These are phyloP conservation scores for Clavispora vitiphila DNA, from an alignment of 805 yeast genomes.

Conservation along the genomic window DNA sequence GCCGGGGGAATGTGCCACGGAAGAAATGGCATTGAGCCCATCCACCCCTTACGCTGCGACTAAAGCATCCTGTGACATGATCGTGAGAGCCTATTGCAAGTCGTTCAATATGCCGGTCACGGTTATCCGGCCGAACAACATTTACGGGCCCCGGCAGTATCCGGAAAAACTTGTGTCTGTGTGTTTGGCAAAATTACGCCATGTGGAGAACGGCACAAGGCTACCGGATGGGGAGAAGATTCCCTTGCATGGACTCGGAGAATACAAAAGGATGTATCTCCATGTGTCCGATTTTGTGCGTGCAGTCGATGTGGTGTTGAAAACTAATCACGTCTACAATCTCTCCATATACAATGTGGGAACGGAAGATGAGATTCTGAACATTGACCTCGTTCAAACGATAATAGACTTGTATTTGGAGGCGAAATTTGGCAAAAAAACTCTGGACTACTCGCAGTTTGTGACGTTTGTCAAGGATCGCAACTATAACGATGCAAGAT, in stretches of 20 bases:
- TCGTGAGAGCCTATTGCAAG: conserved; percentile 39
- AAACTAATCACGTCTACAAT: no score
- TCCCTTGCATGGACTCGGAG: conserved; percentile 46
- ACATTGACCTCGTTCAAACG: conserved; percentile 17
- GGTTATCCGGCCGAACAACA: conserved; percentile 45
- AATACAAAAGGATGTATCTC: conserved; percentile 38
- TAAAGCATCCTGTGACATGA: conserved; percentile 50
- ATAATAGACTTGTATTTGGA: conserved; percentile 15
- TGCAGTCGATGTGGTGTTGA: conserved; percentile 33
- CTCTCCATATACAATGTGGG: conserved; percentile 18
- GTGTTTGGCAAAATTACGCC: conserved; percentile 8
- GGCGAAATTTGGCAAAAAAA: conserved; percentile 1
- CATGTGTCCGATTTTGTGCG: conserved; percentile 37
- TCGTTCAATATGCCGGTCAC: conserved; percentile 40
- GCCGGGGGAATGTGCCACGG: conserved; percentile 21
- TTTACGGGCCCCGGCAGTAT: conserved; percentile 49
- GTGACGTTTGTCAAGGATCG: conserved; percentile 26
- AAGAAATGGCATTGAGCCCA: conserved; percentile 37
- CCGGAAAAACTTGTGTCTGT: conserved; percentile 49
- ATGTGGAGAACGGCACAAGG: background rate
- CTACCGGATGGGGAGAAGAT: conserved; percentile 13
- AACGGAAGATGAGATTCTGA: conserved; percentile 9
- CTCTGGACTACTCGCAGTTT: conserved; percentile 5
- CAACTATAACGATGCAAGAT: conserved; percentile 28
- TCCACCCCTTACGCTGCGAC: conserved; percentile 56